Base-by-base conservation (phyloP, 306 rosid genomes). In the Astragalus membranaceus region DNA sequence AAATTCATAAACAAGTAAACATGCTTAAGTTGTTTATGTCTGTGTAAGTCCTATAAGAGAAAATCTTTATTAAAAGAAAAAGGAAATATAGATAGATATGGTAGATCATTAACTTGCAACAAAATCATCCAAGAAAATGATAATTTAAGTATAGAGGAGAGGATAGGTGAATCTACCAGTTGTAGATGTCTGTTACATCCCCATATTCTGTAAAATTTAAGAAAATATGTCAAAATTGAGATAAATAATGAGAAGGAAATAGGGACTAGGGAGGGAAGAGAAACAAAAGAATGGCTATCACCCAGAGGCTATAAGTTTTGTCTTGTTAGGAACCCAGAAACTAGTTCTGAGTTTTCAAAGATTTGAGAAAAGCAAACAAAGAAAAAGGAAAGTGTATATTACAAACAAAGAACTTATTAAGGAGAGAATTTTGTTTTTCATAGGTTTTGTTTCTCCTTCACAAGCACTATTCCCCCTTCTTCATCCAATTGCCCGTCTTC, bases 161-260 rank as follows among this genome's bases (percentile, higher is more conserved):
- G 76, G 56, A 71, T 35, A 57, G 79, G 81, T 68, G 30, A 59
- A 64, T 55, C 67, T 88, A 93, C 98, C 98, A 93, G 85, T 75
- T 93, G 80, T 93, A 90, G 55, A 93, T 90, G 83, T 93, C 92
- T 2, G 98, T 93, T 46, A 93, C 86, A 80, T 93, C 96, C 70
- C 97, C 98, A 75, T 88, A 93, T 83, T 90, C 98, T 93, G 98
- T 44, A 77, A 56, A 72, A 29, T 37, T 11, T 43, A 57, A 26
- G 15, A 69, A 69, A 66, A 75, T 14, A 35, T 53, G 68, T 71
- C 68, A 64, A 73, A 72, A 54, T 49, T 62, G 70, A 50, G 55
- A 47, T 46, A 57, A 48, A 64, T 41, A 78, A 66, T 59, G 44
- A 61, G 42, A n/a, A 5, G 8, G 35, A 43, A 39, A 46, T 48